Evolutionary conservation across 75 land plant genomes (phyloP), one percentile per base, ranked within the genome.

Genomic region (Pinus tabuliformis): DNA sequence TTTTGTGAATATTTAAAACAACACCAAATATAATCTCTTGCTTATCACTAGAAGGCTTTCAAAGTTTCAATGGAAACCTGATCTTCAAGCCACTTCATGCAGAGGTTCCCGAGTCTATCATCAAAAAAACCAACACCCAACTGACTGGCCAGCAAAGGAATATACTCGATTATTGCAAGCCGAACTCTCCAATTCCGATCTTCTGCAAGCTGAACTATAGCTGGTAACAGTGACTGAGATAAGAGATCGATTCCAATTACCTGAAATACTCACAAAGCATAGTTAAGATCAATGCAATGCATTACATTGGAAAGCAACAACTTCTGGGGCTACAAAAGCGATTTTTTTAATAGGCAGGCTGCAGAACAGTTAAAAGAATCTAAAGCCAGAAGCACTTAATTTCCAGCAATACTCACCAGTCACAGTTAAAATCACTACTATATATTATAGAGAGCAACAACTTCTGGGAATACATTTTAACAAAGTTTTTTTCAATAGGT

Each of bases 41-140:
- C 72, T 39, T n/a, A 68, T 8, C 42, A 18, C 20, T 68, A 21
- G 3, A 20, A 68, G 1, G 18, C 52, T 68, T 36, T 64, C 3
- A 42, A 45, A 68, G 72, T 11, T 42, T 56, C 36, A 73, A 37
- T 73, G 26, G 37, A 57, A 73, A 89, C 90, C 89, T 89, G 89
- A 65, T 89, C 90, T 37, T 85, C 90, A 73, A 86, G 87, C 90
- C 90, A 88, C 65, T 86, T 85, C 90, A 86, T 89, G 81, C 90
- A 89, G 33, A 89, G 82, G 42, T 81, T 72, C 56, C 89, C 89
- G 37, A 86, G 79, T 58, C 86, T 89, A 60, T 89, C 90, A 76
- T 86, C 88, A 89, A 89, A 88, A 74, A 89, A 86, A 54, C 81
- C 83, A 13, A 89, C 86, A 70, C 90, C 90, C 77, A 89, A 74